These are phyloP conservation scores for barrel medic (Medicago truncatula) DNA, from an alignment of 306 rosid genomes.

Conservation along the genomic window DNA sequence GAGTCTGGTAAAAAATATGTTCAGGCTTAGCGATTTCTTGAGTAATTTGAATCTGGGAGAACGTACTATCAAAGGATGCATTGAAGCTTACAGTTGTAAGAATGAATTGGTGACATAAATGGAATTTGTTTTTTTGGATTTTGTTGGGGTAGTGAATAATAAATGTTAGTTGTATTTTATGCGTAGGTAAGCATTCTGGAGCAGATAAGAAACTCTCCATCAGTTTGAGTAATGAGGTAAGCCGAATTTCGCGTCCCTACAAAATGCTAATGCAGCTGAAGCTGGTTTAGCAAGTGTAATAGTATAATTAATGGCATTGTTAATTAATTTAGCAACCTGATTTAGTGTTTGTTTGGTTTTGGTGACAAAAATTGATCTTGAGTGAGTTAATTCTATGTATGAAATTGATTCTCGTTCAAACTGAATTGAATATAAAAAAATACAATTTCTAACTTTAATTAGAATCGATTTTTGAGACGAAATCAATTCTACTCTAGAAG, in stretches of 20 bases:
- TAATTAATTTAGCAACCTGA: neutral
- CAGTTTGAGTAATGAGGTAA: conserved; percentile 95
- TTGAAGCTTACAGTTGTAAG: conserved; percentile 99
- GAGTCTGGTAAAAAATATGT: conserved; percentile 3
- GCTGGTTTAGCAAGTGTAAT: neutral
- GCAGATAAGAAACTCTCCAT: conserved; percentile 86
- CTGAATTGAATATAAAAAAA: neutral
- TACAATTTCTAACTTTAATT: neutral
- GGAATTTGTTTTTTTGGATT: conserved; percentile 1
- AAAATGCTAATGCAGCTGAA: neutral
- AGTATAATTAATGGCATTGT: neutral
- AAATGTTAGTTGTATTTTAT: conserved; percentile 3
- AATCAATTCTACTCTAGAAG: too few species aligned
- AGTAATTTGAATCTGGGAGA: conserved; percentile 85
- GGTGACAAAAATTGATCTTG: neutral
- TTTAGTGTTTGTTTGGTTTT: neutral
- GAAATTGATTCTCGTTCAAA: too few species aligned
- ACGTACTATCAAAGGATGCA: conserved; percentile 82
- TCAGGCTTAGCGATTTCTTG: conserved; percentile 76
- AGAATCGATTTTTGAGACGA: neutral
- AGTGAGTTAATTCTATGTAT: neutral
- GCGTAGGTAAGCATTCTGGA: conserved; percentile 91
- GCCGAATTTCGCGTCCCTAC: neutral
- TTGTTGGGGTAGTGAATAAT: conserved; percentile 32
- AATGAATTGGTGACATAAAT: conserved; percentile 7